Base-by-base conservation (phyloP, 257 asterid species). In the Linderniella brevidens region DNA sequence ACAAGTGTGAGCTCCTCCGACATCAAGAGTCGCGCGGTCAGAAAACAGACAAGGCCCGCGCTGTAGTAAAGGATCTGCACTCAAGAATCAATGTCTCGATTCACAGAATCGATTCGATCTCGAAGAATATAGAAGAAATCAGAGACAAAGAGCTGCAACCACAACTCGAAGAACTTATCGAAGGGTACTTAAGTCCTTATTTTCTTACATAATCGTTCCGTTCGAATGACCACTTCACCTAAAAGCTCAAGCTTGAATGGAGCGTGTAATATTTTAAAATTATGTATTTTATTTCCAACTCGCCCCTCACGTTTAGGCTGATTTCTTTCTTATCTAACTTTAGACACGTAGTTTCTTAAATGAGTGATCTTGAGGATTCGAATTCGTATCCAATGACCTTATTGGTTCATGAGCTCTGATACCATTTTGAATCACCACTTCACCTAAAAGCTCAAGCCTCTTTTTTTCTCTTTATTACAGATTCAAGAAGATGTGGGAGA, bases 101-200 rank as follows among this genome's bases (percentile, higher is more conserved):
- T 42, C 96, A 81, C 37, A 71, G 96, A 67, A 85, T 85, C 41
- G 69, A 75, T 68, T 74, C 92, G 5, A 74, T 90, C 50, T 81
- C 96, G 1, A 79, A 76, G 73, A 79, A 81, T 50, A 85, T 90
- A 0, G 98, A 90, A 70, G 94, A 81, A 48, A 66, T 90, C 41
- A 68, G 96, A 71, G 96, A 90, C 56, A 53, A 69, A 19, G 94
- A 85, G 61, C 93, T 90, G 47, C 94, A 81, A 65, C 99, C 93
- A 43, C 99, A 90, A 65, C 87, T 90, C 9, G 96, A 90, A 74
- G 99, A 85, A 71, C 68, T 90, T 68, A 85, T 90, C 14, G 86
- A 79, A 54, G 94, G 99, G 99, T 81, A 75, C 15, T 78, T 53
- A 41, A 39, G 15, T 13, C 43, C 29, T 13, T 49, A 44, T 44